These are phyloP conservation scores for Aquilaria sinensis DNA, from an alignment of 345 rosid species.

Conservation along the genomic window DNA sequence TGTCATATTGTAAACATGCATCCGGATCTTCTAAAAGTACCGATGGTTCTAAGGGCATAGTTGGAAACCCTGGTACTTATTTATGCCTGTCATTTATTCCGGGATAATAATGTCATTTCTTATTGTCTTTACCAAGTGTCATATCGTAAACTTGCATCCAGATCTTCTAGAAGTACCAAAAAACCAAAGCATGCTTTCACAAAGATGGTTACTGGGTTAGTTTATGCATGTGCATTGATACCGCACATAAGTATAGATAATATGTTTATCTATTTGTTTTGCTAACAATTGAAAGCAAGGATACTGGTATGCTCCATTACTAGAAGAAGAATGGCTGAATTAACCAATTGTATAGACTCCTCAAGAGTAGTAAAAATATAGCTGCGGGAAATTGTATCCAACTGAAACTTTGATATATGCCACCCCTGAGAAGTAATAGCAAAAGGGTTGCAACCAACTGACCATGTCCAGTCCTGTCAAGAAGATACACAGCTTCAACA, in stretches of 20 bases:
- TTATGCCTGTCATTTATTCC: too few relatives aligned
- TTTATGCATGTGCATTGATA: background rate
- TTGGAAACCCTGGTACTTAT: too few relatives aligned
- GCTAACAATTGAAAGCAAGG: conserved; percentile 36
- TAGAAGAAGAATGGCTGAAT: conserved; percentile 75
- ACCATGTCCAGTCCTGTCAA: conserved; percentile 95
- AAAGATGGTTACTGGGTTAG: too few relatives aligned
- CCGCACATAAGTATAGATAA: background rate
- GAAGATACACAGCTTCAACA: background rate
- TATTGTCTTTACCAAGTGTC: too few relatives aligned
- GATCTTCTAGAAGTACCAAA: too few relatives aligned
- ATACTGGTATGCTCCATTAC: conserved; percentile 90
- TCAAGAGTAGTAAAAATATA: conserved; percentile 85
- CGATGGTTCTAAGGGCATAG: too few relatives aligned
- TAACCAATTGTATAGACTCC: conserved; percentile 77
- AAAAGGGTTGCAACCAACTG: conserved; percentile 90
- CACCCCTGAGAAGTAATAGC: conserved; percentile 86
- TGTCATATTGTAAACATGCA: too few relatives aligned
- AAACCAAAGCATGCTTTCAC: too few relatives aligned
- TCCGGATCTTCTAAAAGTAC: too few relatives aligned
- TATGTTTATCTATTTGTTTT: conserved; percentile 1
- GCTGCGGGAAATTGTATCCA: conserved; percentile 88
- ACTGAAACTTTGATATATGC: conserved; percentile 81
- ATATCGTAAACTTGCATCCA: too few relatives aligned
- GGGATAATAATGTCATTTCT: too few relatives aligned